Percentiles rank a stretch among this genome's conserved stretches.
phyloP scores from a whole-genome alignment of 768 basidiomycete genomes.

The Chalciporus pseudorubinellus region DNA sequence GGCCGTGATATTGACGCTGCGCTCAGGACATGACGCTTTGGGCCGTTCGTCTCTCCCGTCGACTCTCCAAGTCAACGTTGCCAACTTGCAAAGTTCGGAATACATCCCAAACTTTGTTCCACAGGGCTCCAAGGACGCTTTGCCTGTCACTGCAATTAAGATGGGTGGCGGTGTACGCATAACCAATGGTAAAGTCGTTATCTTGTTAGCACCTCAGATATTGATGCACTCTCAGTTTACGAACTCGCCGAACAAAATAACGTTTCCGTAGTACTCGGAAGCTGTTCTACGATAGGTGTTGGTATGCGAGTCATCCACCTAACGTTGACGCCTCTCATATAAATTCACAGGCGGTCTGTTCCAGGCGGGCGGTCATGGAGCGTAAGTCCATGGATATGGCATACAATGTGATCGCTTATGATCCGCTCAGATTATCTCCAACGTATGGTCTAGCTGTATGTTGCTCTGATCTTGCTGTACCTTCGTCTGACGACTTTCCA shows the following conservation, averaged over 20 bases:
- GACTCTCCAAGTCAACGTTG: background rate
- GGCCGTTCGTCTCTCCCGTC: background rate
- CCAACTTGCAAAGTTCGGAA: background rate
- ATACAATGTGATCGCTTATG: background rate
- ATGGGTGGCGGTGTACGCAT: background rate
- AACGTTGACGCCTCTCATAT: background rate
- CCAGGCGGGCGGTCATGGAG: conserved; percentile 46
- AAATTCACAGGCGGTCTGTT: conserved; percentile 41
- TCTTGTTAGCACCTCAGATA: no score
- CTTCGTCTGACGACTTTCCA: conserved; percentile 15
- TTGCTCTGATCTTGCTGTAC: background rate
- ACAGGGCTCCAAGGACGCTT: background rate
- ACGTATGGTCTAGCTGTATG: background rate
- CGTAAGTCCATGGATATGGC: conserved; percentile 6
- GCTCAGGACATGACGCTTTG: background rate
- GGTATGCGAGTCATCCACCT: background rate
- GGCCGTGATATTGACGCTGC: background rate
- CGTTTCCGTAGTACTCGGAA: conserved; percentile 16
- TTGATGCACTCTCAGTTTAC: conserved; percentile 8
- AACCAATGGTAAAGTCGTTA: background rate
- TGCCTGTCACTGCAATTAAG: background rate
- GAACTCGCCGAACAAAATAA: conserved; percentile 6
- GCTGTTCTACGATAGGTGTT: conserved; percentile 19
- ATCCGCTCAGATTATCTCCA: background rate
- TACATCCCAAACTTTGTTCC: background rate